These are phyloP conservation scores for Tetrapisispora taiwanensis DNA, from an alignment of 805 yeast species.

Conservation along the genomic window DNA sequence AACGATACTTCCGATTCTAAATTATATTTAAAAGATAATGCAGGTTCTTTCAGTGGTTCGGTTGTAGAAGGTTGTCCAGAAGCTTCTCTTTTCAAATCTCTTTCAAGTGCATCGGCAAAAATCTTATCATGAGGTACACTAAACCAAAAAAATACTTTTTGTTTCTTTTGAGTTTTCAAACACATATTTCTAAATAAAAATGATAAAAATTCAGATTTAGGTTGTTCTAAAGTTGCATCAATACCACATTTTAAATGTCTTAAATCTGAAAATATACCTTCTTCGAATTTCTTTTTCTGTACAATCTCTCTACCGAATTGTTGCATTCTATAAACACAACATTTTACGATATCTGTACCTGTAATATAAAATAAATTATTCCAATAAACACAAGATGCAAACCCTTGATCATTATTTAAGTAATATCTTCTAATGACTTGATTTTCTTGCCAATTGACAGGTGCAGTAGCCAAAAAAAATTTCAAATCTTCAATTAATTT, in stretches of 20 bases:
- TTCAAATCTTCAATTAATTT: conserved; percentile 66
- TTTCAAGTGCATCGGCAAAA: conserved; percentile 85
- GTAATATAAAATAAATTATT: conserved; percentile 81
- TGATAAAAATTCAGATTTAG: conserved; percentile 74
- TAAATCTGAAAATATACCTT: conserved; percentile 87
- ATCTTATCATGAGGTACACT: conserved; percentile 88
- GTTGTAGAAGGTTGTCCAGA: conserved; percentile 59
- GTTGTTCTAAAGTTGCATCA: conserved; percentile 80
- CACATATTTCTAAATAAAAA: conserved; percentile 81
- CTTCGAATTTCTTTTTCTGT: conserved; percentile 92
- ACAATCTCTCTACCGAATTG: conserved; percentile 79
- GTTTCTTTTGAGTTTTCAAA: conserved; percentile 89
- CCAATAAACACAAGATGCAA: conserved; percentile 90
- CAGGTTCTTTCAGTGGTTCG: conserved; percentile 62
- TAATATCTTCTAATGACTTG: conserved; percentile 81
- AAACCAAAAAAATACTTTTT: conserved; percentile 94
- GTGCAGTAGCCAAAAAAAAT: conserved; percentile 85
- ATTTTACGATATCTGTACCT: conserved; percentile 92
- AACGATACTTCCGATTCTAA: conserved; percentile 33
- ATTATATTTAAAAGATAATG: conserved; percentile 64
- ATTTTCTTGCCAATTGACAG: conserved; percentile 84
- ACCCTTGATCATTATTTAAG: conserved; percentile 80
- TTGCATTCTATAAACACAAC: conserved; percentile 77
- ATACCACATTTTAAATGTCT: conserved; percentile 77
- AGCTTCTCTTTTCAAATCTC: conserved; percentile 77